Percentiles rank a stretch among this genome's conserved stretches.
Conservation (phyloP, 495 filamentous ascomycete species). For the Hyaloscypha variabilis region DNA sequence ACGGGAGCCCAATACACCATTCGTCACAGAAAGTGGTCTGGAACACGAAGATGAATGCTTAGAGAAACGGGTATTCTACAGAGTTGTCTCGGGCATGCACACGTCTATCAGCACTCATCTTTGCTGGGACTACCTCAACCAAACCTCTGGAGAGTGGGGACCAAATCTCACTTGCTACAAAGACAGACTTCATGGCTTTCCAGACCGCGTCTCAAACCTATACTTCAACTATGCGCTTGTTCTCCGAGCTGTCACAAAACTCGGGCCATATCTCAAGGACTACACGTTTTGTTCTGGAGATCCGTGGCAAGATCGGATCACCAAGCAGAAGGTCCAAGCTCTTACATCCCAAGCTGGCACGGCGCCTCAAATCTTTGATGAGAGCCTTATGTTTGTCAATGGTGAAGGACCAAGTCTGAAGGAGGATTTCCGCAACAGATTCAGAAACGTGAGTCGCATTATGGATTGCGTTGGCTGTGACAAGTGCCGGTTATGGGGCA, state of each 20-base stretch:
- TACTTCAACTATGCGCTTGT: constrained; percentile 99
- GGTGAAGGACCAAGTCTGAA: constrained; percentile 73
- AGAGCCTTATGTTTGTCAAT: constrained; percentile 88
- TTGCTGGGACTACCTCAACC: constrained; percentile 95
- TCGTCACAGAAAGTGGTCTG: constrained; percentile 47
- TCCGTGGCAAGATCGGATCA: constrained; percentile 71
- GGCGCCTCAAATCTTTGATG: constrained; percentile 84
- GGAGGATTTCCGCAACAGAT: constrained; percentile 96
- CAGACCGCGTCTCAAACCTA: constrained; percentile 92
- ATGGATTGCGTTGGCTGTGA: constrained; percentile 99
- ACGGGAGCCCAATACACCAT: constrained; percentile 49
- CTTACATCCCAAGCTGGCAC: constrained; percentile 70
- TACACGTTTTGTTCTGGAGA: constrained; percentile 96
- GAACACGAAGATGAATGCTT: constrained; percentile 88
- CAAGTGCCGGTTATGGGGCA: constrained; percentile 98
- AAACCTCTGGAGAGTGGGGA: constrained; percentile 90
- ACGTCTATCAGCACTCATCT: constrained; percentile 94
- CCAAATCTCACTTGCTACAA: constrained; percentile 92
- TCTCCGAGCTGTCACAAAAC: constrained; percentile 85
- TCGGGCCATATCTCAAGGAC: constrained; percentile 76
- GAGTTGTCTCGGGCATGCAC: constrained; percentile 96
- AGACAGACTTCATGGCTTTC: constrained; percentile 75
- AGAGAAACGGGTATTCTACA: constrained; percentile 97
- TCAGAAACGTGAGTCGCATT: constrained; percentile 91
- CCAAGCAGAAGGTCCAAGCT: constrained; percentile 74